Conservation (phyloP, 768 basidiomycete species). For the Mycena galericulata region DNA sequence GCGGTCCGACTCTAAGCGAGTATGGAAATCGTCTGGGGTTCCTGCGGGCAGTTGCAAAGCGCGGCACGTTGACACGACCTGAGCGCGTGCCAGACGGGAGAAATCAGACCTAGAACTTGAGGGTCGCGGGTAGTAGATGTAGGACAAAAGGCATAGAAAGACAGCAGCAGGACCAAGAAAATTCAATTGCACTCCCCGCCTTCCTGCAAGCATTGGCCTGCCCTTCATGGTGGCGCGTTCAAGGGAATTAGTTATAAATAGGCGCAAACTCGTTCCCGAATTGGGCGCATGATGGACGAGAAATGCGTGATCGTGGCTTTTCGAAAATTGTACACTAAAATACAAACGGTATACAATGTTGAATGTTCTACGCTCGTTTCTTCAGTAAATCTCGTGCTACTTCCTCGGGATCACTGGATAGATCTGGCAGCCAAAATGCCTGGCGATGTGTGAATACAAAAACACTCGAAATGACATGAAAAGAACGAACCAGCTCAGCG, state of each 20-base stretch:
- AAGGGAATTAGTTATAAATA: neutral
- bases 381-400: constrained; percentile 77
- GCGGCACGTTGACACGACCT: constrained; percentile 57
- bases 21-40: constrained; percentile 58
- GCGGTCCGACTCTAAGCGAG: constrained; percentile 70
- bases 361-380: constrained; percentile 55
- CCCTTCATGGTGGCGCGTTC: constrained; percentile 1
- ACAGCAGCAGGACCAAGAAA: neutral
- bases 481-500: constrained; percentile 75
- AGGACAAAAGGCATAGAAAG: constrained; percentile 7
- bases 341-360: neutral
- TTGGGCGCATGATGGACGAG: neutral
- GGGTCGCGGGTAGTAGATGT: neutral
- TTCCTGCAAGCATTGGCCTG: neutral
- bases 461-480: constrained; percentile 24
- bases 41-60: constrained; percentile 55
- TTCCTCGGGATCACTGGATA: constrained; percentile 75
- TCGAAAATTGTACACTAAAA: neutral
- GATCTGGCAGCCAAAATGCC: constrained; percentile 68
- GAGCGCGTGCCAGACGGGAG: neutral
- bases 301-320: no score
- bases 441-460: constrained; percentile 34
- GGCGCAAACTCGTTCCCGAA: constrained; percentile 5
- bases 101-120: no score
- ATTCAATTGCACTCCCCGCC: neutral